These are phyloP conservation scores for Thermoascus crustaceus DNA, from an alignment of 2,329 filamentous ascomycete genomes.

Conservation along the genomic window DNA sequence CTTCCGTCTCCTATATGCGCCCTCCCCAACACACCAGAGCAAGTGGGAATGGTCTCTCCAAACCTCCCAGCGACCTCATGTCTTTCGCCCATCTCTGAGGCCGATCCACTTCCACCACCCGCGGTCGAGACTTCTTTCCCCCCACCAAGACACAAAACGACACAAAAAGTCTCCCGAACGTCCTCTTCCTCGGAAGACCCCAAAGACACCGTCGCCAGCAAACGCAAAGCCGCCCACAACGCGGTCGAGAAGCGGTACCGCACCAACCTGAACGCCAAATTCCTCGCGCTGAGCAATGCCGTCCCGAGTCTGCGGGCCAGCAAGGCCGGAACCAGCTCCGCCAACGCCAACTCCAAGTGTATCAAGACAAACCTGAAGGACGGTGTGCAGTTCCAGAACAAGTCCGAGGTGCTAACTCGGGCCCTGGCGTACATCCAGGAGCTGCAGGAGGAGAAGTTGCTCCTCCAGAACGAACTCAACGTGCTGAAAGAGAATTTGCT, in stretches of 20 bases:
- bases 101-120: background rate
- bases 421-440: constrained; percentile 29
- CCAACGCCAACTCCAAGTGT: constrained; percentile 4
- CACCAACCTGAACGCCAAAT: constrained; percentile 37
- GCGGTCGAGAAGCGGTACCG: constrained; percentile 36
- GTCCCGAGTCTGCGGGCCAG: constrained; percentile 12
- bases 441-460: constrained; percentile 27
- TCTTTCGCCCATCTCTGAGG: background rate
- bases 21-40: background rate
- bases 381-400: constrained; percentile 21
- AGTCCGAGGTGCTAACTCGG: constrained; percentile 30
- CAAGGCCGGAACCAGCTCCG: constrained; percentile 15
- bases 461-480: constrained; percentile 24
- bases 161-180: background rate
- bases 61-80: background rate
- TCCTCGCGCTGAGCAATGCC: constrained; percentile 31
- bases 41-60: background rate
- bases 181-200: constrained; percentile 1
- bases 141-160: background rate
- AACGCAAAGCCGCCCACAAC: constrained; percentile 32
- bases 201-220: constrained; percentile 19
- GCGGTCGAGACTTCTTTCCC: no score
- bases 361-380: constrained; percentile 10
- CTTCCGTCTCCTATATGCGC: background rate
- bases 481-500: constrained; percentile 14